Evolutionary conservation across 2,329 filamentous ascomycete genomes (phyloP).

Genomic region (Moelleriella libera): DNA sequence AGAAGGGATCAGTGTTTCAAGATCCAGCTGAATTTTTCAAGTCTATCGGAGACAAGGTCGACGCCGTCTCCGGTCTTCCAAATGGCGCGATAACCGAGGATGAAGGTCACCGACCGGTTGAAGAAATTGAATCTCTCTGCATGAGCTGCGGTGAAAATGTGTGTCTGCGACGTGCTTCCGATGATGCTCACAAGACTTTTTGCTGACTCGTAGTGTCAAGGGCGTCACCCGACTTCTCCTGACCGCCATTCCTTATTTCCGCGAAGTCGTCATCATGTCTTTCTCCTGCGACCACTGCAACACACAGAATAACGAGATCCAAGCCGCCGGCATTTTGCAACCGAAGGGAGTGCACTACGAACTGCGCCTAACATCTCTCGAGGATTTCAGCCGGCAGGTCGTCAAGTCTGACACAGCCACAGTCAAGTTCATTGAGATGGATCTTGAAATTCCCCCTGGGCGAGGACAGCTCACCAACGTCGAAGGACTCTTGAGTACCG

Average conservation of each 20-base stretch:
- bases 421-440: constrained; percentile 80
- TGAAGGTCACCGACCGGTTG: constrained; percentile 42
- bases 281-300: constrained; percentile 85
- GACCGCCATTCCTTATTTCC: constrained; percentile 90
- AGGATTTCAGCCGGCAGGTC: constrained; percentile 74
- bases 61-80: constrained; percentile 28
- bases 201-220: constrained; percentile 24
- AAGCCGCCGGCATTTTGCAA: constrained; percentile 84
- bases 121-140: constrained; percentile 65
- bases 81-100: constrained; percentile 18
- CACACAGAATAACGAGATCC: constrained; percentile 85
- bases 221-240: constrained; percentile 77
- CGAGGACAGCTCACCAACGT: constrained; percentile 88
- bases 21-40: constrained; percentile 42
- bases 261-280: constrained; percentile 94
- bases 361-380: constrained; percentile 56
- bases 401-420: constrained; percentile 82
- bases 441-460: constrained; percentile 84
- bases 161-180: constrained; percentile 12
- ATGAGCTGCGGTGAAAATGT: constrained; percentile 79
- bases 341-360: constrained; percentile 76
- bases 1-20: constrained; percentile 20
- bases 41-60: constrained; percentile 46
- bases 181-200: no score
- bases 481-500: constrained; percentile 68